Conservation (phyloP, 768 basidiomycete species). For the Thelephora ganbajun region DNA sequence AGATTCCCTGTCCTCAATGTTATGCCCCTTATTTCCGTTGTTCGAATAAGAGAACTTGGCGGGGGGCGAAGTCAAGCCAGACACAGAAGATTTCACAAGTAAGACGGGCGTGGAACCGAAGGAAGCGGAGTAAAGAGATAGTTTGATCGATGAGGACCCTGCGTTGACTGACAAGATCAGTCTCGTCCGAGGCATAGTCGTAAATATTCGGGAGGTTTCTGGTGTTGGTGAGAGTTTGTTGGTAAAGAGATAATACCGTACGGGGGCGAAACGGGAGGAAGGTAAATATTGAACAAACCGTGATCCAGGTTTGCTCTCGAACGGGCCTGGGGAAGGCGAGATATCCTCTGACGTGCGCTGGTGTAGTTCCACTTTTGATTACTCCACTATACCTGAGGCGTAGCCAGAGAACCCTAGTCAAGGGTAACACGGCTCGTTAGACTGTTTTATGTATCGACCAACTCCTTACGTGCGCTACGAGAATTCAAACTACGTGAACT, state of each 20-base stretch:
- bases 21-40: conserved; percentile 9
- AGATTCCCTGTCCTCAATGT: conserved; percentile 25
- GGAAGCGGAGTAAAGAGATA: conserved; percentile 42
- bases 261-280: too few relatives aligned
- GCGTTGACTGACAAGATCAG: conserved; percentile 64
- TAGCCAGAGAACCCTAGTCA: too few relatives aligned
- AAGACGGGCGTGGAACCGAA: conserved; percentile 18
- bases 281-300: background rate
- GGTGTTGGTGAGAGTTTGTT: too few relatives aligned
- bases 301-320: background rate
- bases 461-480: too few relatives aligned
- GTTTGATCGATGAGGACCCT: conserved; percentile 79
- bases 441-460: too few relatives aligned
- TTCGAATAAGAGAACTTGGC: conserved; percentile 33
- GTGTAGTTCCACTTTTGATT: too few relatives aligned
- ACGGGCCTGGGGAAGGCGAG: background rate
- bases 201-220: too few relatives aligned
- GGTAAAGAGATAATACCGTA: too few relatives aligned
- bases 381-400: too few relatives aligned
- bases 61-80: conserved; percentile 43
- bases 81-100: conserved; percentile 35
- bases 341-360: too few relatives aligned
- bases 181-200: conserved; percentile 9
- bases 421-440: too few relatives aligned
- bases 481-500: too few relatives aligned